Evolutionary conservation across 2,329 filamentous ascomycete genomes (phyloP).

Genomic region (Stagonosporopsis vannaccii): DNA sequence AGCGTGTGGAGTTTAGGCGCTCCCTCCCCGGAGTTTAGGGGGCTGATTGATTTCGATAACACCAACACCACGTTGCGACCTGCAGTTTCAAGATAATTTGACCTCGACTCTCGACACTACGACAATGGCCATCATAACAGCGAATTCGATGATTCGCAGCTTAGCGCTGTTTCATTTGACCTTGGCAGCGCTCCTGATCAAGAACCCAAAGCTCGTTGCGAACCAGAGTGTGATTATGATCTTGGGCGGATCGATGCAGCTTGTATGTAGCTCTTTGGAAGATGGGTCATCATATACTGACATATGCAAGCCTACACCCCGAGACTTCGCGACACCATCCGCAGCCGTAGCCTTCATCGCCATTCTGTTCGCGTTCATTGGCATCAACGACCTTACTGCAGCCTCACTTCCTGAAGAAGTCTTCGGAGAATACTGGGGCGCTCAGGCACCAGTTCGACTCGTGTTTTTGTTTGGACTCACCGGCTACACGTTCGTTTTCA

Average conservation of each 20-base stretch:
- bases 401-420: conserved; percentile 54
- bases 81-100: neutral
- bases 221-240: conserved; percentile 83
- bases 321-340: conserved; percentile 71
- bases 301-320: conserved; percentile 64
- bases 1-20: conserved; percentile 3
- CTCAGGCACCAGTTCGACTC: conserved; percentile 69
- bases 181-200: conserved; percentile 83
- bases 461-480: conserved; percentile 67
- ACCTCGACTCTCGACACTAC: neutral
- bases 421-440: conserved; percentile 57
- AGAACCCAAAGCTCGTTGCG: conserved; percentile 72
- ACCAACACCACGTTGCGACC: conserved; percentile 10
- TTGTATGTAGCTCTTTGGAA: conserved; percentile 61
- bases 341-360: conserved; percentile 72
- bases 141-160: conserved; percentile 79
- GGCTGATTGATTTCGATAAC: conserved; percentile 5
- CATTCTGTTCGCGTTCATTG: conserved; percentile 72
- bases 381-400: conserved; percentile 56
- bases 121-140: conserved; percentile 80
- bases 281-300: neutral
- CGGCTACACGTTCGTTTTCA: conserved; percentile 71
- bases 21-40: conserved; percentile 24
- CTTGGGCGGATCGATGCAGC: conserved; percentile 81
- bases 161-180: conserved; percentile 86